Conservation (phyloP, 495 filamentous ascomycete genomes). For the Hypoxylon fuscum region DNA sequence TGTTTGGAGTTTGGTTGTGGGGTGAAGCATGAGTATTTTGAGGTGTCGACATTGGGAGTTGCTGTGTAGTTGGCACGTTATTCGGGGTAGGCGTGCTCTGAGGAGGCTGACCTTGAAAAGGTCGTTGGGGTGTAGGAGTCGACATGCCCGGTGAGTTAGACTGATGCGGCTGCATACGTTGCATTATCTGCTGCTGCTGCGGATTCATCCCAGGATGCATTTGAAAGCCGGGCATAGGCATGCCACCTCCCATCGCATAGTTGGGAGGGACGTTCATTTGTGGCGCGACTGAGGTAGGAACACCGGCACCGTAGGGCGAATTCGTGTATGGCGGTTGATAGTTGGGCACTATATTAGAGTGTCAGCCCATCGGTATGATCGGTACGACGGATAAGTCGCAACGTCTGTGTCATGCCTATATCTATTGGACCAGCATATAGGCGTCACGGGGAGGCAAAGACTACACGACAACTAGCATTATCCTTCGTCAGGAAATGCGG, state of each 20-base stretch:
- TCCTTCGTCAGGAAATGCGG: conserved; percentile 8
- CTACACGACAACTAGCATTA: conserved; percentile 2
- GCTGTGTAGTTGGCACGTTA: conserved; percentile 46
- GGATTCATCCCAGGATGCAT: conserved; percentile 50
- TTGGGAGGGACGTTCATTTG: conserved; percentile 58
- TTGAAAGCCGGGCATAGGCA: conserved; percentile 50
- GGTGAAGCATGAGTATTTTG: conserved; percentile 45
- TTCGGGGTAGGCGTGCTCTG: conserved; percentile 48
- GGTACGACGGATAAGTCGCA: conserved; percentile 10
- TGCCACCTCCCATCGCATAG: conserved; percentile 57
- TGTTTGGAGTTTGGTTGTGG: conserved; percentile 51
- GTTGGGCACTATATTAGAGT: conserved; percentile 51
- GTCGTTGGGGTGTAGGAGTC: conserved; percentile 52
- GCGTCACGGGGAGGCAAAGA: conserved; percentile 23
- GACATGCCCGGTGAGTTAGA: conserved; percentile 48
- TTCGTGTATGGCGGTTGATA: conserved; percentile 63
- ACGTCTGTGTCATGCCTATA: conserved; percentile 9
- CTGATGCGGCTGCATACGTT: conserved; percentile 54
- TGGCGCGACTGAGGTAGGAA: conserved; percentile 53
- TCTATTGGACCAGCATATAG: conserved; percentile 7
- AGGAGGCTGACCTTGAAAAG: conserved; percentile 45
- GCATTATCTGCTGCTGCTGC: conserved; percentile 60
- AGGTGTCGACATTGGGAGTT: conserved; percentile 44
- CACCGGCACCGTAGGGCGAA: conserved; percentile 57
- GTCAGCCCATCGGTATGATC: conserved; percentile 27